A percentile compares a stretch with the other conserved stretches of the same genome.
These are phyloP conservation scores for Plasmopara halstedii DNA, from an alignment of 352 stramenopile genomes.

Conservation along the genomic window DNA sequence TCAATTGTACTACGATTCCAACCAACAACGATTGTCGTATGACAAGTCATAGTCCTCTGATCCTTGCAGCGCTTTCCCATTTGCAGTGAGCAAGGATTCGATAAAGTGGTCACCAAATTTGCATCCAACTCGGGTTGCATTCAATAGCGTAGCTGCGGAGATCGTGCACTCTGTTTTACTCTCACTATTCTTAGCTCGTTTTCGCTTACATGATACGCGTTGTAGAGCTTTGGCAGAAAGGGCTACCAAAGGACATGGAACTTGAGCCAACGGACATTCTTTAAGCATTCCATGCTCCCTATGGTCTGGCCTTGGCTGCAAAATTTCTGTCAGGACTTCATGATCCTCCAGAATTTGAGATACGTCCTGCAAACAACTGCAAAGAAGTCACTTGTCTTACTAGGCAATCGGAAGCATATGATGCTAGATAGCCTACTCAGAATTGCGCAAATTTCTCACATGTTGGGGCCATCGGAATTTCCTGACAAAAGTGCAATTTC, in stretches of 20 bases:
- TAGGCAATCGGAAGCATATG: no score
- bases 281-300: not conserved
- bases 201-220: slow-evolving; percentile 31
- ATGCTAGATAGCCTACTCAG: slow-evolving; percentile 32
- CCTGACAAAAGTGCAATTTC: slow-evolving; percentile 15
- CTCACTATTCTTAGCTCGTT: slow-evolving; percentile 9
- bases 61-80: slow-evolving; percentile 40
- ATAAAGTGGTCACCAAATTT: slow-evolving; percentile 38
- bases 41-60: slow-evolving; percentile 8
- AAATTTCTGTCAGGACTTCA: slow-evolving; percentile 17
- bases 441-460: slow-evolving; percentile 48
- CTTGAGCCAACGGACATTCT: slow-evolving; percentile 31
- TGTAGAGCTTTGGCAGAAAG: slow-evolving; percentile 23
- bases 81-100: slow-evolving; percentile 36
- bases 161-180: slow-evolving; percentile 1
- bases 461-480: slow-evolving; percentile 76
- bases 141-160: slow-evolving; percentile 18
- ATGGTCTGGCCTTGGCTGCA: slow-evolving; percentile 1
- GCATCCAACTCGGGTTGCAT: slow-evolving; percentile 22
- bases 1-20: not conserved
- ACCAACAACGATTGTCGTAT: slow-evolving; percentile 45
- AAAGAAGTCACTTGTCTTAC: slow-evolving; percentile 4
- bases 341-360: slow-evolving; percentile 44
- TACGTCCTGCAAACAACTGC: slow-evolving; percentile 42
- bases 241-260: slow-evolving; percentile 33